Evolutionary conservation across 441 rosid genomes (phyloP).

Genomic region (Aquilaria agallochum): DNA sequence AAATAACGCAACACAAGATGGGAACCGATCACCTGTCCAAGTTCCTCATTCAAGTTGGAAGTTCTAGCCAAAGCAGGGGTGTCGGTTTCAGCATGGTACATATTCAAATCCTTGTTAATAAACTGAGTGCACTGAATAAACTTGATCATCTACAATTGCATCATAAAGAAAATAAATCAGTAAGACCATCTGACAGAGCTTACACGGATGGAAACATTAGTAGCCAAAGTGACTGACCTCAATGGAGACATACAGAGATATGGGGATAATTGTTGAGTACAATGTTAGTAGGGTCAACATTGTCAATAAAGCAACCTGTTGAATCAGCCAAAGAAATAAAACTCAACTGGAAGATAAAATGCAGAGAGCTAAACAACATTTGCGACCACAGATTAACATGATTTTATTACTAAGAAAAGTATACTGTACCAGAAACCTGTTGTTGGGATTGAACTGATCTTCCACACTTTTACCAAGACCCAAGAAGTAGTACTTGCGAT

Average conservation of each 20-base stretch:
- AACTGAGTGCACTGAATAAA: slow-evolving; percentile 94
- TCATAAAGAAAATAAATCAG: slow-evolving; percentile 17
- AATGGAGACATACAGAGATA: slow-evolving; percentile 95
- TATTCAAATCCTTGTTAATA: slow-evolving; percentile 88
- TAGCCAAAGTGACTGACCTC: slow-evolving; percentile 56
- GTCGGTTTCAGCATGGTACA: slow-evolving; percentile 90
- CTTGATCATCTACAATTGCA: slow-evolving; percentile 78
- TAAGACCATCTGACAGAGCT: slow-evolving; percentile 14
- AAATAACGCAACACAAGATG: slow-evolving; percentile 5
- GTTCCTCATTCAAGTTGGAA: slow-evolving; percentile 98
- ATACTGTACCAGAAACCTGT: slow-evolving; percentile 55
- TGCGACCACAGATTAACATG: slow-evolving; percentile 3
- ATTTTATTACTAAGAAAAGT: slow-evolving; percentile 13
- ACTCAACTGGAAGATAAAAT: not conserved
- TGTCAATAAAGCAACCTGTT: slow-evolving; percentile 75
- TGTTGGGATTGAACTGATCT: slow-evolving; percentile 64
- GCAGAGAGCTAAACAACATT: slow-evolving; percentile 8
- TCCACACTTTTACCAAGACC: slow-evolving; percentile 48
- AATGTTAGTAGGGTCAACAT: slow-evolving; percentile 92
- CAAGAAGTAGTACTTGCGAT: slow-evolving; percentile 64
- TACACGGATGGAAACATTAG: slow-evolving; percentile 11
- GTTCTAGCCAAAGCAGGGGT: slow-evolving; percentile 98
- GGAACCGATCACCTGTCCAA: slow-evolving; percentile 79
- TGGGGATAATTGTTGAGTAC: slow-evolving; percentile 95
- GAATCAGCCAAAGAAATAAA: slow-evolving; percentile 19